Evolutionary conservation across 1,284 basidiomycete species (phyloP).

Genomic region (Pyrrhoderma noxium): DNA sequence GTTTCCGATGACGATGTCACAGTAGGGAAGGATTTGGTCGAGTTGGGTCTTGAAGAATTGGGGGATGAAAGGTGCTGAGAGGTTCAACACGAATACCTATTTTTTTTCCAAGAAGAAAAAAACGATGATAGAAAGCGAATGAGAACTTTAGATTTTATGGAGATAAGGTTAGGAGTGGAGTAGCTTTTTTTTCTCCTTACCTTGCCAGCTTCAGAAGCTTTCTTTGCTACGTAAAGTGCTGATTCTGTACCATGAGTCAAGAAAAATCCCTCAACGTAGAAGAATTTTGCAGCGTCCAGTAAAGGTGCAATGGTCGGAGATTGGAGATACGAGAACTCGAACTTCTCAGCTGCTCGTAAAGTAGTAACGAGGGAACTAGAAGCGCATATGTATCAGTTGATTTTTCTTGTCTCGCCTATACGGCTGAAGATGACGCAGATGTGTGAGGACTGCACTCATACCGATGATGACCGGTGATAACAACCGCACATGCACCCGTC

Average conservation of each 20-base stretch:
- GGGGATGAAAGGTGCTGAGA: slow-evolving; percentile 96
- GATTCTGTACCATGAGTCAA: slow-evolving; percentile 86
- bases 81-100: slow-evolving; percentile 84
- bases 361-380: slow-evolving; percentile 84
- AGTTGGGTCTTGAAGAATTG: slow-evolving; percentile 89
- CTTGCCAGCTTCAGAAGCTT: slow-evolving; percentile 75
- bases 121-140: neutral
- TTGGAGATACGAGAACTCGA: slow-evolving; percentile 73
- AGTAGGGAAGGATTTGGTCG: slow-evolving; percentile 72
- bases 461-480: slow-evolving; percentile 92
- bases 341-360: slow-evolving; percentile 86
- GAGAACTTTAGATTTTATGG: too few relatives aligned
- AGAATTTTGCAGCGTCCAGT: slow-evolving; percentile 77
- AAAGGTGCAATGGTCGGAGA: slow-evolving; percentile 74
- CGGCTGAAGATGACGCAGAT: slow-evolving; percentile 2
- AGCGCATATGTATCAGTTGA: neutral
- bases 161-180: slow-evolving; percentile 9
- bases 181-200: slow-evolving; percentile 25
- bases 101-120: too few relatives aligned
- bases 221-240: slow-evolving; percentile 72
- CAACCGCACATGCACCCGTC: slow-evolving; percentile 95
- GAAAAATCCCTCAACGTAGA: slow-evolving; percentile 98
- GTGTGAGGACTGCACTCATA: slow-evolving; percentile 30
- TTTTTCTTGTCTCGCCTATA: neutral
- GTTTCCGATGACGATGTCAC: slow-evolving; percentile 89